Evolutionary conservation across 208 protist genomes (phyloP).

Genomic region (Leishmania aethiopica): DNA sequence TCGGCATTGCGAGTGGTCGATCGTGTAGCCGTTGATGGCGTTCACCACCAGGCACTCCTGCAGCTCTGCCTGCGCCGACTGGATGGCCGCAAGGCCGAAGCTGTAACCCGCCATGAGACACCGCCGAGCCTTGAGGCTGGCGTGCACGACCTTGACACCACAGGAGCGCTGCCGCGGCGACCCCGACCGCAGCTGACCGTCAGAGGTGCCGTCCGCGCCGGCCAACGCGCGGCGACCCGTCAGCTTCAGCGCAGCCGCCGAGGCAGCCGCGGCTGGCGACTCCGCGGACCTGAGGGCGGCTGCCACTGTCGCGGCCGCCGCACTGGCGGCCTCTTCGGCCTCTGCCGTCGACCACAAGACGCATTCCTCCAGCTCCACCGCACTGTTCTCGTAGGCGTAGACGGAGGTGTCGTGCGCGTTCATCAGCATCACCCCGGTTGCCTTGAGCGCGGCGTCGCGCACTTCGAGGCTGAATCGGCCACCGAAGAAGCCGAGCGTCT

Average conservation of each 20-base stretch:
- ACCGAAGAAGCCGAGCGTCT: slow-evolving; percentile 42
- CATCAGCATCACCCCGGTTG: slow-evolving; percentile 43
- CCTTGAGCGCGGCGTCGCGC: slow-evolving; percentile 48
- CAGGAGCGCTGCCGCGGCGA: slow-evolving; percentile 29
- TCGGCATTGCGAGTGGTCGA: slow-evolving; percentile 48
- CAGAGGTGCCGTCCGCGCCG: not conserved
- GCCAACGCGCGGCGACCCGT: not conserved
- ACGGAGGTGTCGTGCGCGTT: slow-evolving; percentile 57
- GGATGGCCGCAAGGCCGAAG: slow-evolving; percentile 68
- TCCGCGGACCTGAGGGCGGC: not conserved
- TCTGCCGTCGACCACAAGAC: slow-evolving; percentile 54
- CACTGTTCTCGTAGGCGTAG: slow-evolving; percentile 65
- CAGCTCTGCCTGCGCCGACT: slow-evolving; percentile 34
- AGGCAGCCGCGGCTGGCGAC: not conserved
- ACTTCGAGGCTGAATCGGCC: slow-evolving; percentile 73
- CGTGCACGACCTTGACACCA: slow-evolving; percentile 62
- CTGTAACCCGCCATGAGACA: slow-evolving; percentile 57
- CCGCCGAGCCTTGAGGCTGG: slow-evolving; percentile 31
- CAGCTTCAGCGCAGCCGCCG: not conserved
- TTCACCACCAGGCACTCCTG: slow-evolving; percentile 54
- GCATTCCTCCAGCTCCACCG: slow-evolving; percentile 47
- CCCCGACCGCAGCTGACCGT: not conserved
- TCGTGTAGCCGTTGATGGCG: slow-evolving; percentile 74
- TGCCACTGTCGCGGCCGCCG: slow-evolving; percentile 5
- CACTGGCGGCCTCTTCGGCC: slow-evolving; percentile 14